Evolutionary conservation across 495 filamentous ascomycete species (phyloP).

Genomic region (Tuber magnatum): DNA sequence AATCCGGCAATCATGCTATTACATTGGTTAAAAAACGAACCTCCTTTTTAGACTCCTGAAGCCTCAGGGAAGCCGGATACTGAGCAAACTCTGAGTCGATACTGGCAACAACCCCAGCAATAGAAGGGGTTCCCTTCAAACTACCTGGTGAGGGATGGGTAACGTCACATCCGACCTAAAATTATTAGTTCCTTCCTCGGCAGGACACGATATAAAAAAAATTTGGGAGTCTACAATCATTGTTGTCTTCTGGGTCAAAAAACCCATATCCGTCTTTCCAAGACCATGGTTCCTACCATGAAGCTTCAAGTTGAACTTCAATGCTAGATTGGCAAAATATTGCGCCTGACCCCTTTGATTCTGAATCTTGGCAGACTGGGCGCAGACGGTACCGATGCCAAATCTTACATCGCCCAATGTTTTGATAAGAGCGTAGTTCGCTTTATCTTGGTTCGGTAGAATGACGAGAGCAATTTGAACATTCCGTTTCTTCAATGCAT

Average conservation of each 20-base stretch:
- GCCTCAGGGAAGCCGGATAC: slow-evolving; percentile 59
- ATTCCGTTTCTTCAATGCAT: slow-evolving; percentile 58
- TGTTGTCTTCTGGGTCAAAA: slow-evolving; percentile 58
- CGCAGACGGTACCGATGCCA: slow-evolving; percentile 37
- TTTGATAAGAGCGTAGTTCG: slow-evolving; percentile 37
- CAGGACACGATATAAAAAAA: not conserved
- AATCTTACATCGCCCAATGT: slow-evolving; percentile 35
- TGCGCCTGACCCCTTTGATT: slow-evolving; percentile 28
- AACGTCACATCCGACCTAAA: slow-evolving; percentile 67
- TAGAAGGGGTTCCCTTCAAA: slow-evolving; percentile 54
- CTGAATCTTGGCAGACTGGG: slow-evolving; percentile 30
- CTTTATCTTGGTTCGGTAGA: slow-evolving; percentile 29
- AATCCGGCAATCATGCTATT: not conserved
- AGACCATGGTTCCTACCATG: slow-evolving; percentile 71
- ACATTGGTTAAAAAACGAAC: slow-evolving; percentile 12
- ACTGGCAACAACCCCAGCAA: slow-evolving; percentile 69
- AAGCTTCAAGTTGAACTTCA: slow-evolving; percentile 69
- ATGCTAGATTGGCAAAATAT: slow-evolving; percentile 39
- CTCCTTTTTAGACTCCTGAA: slow-evolving; percentile 53
- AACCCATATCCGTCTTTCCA: slow-evolving; percentile 45
- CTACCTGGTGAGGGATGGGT: slow-evolving; percentile 77
- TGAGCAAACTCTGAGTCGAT: slow-evolving; percentile 56
- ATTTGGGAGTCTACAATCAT: slow-evolving; percentile 53
- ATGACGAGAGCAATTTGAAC: slow-evolving; percentile 50
- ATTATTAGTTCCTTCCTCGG: slow-evolving; percentile 5